phyloP scores from a whole-genome alignment of 176 grass and related monocot genomes.

The Thinopyrum elongatum region DNA sequence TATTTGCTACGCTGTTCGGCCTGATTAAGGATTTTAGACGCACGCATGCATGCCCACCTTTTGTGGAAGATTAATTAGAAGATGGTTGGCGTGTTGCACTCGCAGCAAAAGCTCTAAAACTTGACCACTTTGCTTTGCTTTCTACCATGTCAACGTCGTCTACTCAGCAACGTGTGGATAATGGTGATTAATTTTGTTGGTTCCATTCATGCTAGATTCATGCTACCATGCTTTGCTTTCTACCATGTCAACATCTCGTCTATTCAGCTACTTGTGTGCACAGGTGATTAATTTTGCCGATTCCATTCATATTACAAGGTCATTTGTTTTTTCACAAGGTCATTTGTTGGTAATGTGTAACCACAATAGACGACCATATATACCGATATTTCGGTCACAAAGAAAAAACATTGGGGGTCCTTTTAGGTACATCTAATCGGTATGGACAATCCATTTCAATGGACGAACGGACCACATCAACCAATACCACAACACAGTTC shows the following conservation, averaged over 20 bases:
- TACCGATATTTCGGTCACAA: too few species aligned
- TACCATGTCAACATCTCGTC: background rate
- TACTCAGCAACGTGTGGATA: background rate
- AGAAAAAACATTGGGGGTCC: too few species aligned
- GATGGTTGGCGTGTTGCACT: slow-evolving; percentile 16
- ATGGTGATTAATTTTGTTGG: background rate
- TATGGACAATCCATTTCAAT: too few species aligned
- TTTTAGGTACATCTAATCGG: too few species aligned
- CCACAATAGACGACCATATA: too few species aligned
- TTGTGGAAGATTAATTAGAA: background rate
- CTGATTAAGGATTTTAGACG: slow-evolving; percentile 35
- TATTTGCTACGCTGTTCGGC: background rate
- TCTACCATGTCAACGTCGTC: slow-evolving; percentile 3
- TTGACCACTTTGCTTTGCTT: background rate
- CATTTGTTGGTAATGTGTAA: too few species aligned
- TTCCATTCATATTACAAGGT: background rate
- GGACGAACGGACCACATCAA: too few species aligned
- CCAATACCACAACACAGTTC: too few species aligned
- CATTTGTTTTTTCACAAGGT: too few species aligned
- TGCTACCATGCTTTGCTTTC: background rate
- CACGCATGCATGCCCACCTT: background rate
- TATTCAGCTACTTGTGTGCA: background rate
- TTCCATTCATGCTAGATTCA: background rate
- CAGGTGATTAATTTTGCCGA: background rate
- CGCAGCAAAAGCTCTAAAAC: background rate